phyloP scores from a whole-genome alignment of 306 rosid species.

The Rosa lucieae region DNA sequence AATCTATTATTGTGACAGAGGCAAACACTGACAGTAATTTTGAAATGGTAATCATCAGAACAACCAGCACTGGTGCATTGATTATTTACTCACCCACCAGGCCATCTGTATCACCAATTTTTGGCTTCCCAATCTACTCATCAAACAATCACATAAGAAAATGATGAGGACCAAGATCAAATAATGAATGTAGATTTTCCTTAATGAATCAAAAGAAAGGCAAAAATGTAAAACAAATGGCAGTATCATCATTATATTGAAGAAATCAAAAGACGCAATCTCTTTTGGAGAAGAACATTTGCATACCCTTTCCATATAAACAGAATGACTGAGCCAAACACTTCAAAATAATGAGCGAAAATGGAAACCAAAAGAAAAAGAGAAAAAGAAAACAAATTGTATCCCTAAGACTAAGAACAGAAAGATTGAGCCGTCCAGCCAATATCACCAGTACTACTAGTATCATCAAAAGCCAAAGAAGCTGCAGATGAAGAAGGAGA shows the following conservation, averaged over 20 bases:
- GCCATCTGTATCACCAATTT: neutral
- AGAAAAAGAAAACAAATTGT: slow-evolving; percentile 13
- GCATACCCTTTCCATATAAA: slow-evolving; percentile 36
- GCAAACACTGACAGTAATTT: slow-evolving; percentile 56
- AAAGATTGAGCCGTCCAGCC: slow-evolving; percentile 94
- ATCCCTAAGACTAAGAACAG: slow-evolving; percentile 18
- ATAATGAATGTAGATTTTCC: no score
- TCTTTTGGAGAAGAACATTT: slow-evolving; percentile 25
- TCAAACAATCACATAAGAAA: neutral
- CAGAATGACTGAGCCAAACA: neutral
- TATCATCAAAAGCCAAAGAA: slow-evolving; percentile 41
- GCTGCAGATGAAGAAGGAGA: slow-evolving; percentile 24
- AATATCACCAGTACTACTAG: slow-evolving; percentile 63
- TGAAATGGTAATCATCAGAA: slow-evolving; percentile 70
- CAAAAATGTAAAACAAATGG: neutral
- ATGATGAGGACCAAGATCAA: neutral
- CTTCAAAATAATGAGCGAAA: no score
- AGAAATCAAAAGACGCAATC: slow-evolving; percentile 17
- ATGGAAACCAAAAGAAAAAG: no score
- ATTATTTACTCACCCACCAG: slow-evolving; percentile 42
- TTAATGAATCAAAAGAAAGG: no score
- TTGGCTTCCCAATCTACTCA: neutral
- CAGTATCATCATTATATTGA: slow-evolving; percentile 23
- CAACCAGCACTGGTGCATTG: slow-evolving; percentile 37
- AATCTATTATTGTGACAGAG: slow-evolving; percentile 29